Evolutionary conservation across 495 filamentous ascomycete species (phyloP), one percentile per base, ranked within the genome.

Genomic region (Chaetomium tenue): DNA sequence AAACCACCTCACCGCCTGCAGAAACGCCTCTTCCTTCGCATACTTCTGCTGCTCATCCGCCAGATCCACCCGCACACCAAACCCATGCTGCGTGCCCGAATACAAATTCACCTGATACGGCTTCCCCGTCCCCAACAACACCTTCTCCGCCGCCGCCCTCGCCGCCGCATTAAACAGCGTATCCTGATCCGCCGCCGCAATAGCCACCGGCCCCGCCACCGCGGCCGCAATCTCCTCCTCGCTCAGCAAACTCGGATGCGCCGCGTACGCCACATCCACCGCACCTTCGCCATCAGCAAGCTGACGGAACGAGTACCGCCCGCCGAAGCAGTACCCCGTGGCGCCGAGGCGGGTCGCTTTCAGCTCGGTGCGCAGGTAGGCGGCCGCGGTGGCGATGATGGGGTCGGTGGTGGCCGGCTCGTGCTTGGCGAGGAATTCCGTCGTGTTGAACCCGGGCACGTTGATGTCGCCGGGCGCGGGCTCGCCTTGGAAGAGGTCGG

Each of bases 21-120:
- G 78, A 74, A 91, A 91, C 51, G 89, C 88, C 76, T 85, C 82
- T 78, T 93, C 88, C 80, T 91, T 92, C 23, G 87, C 87, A 69
- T 83, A 91, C 78, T 86, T 89, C 70, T 83, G 76, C 63, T 79
- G 69, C 63, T 77, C 78, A 52, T 87, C 81, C 54, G 67, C 82
- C 66, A 87, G 63, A 64, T 91, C 86, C 18, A 74, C 80, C 28
- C 88, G 77, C 15, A 90, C 87, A 18, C 85, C 86, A 68, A 92
- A 93, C 28, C 90, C 90, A 66, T 92, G 90, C 25, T 67, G 42
- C 50, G 89, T 87, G 50, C 84, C 86, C 48, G 82, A 78, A 77
- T 84, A 92, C 60, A 92, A 68, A 55, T 80, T 85, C 59, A 91
- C 82, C 71, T 90, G 86, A 74, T 87, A 93, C 18, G 82, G 80